Conservation (phyloP, 768 basidiomycete species). For the Termitomyces titanicus region DNA sequence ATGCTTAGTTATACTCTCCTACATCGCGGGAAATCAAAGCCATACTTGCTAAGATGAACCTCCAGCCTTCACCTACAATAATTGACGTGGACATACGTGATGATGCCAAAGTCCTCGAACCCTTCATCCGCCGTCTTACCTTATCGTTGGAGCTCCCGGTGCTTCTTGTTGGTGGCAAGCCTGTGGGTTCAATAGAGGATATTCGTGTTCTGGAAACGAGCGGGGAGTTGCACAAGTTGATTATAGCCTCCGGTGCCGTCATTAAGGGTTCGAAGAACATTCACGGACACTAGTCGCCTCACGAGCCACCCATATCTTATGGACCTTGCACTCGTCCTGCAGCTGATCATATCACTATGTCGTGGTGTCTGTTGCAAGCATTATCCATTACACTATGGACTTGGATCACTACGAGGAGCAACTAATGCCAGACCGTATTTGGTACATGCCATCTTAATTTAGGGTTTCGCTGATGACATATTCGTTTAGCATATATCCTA, state of each 20-base stretch:
- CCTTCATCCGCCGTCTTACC: slow-evolving; percentile 63
- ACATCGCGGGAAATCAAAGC: slow-evolving; percentile 64
- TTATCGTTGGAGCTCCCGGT: slow-evolving; percentile 53
- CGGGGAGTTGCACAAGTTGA: slow-evolving; percentile 48
- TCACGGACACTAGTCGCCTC: slow-evolving; percentile 31
- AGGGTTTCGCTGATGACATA: too few species aligned
- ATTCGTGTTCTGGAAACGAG: slow-evolving; percentile 46
- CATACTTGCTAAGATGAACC: slow-evolving; percentile 49
- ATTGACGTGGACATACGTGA: slow-evolving; percentile 73
- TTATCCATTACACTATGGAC: too few species aligned
- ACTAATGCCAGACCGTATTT: too few species aligned
- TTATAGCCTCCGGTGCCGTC: slow-evolving; percentile 55
- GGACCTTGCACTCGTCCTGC: too few species aligned
- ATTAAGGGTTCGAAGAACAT: slow-evolving; percentile 52
- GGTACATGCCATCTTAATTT: too few species aligned
- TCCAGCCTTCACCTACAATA: slow-evolving; percentile 60
- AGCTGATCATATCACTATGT: too few species aligned
- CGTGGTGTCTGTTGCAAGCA: too few species aligned
- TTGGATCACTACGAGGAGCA: too few species aligned
- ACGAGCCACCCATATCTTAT: neutral
- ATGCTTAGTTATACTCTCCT: slow-evolving; percentile 56
- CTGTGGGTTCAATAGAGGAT: slow-evolving; percentile 48
- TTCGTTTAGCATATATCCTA: too few species aligned
- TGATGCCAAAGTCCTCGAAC: slow-evolving; percentile 59
- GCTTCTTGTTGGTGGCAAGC: slow-evolving; percentile 63